phyloP scores from a whole-genome alignment of 140 eudicot species.

The Anethum foeniculum region DNA sequence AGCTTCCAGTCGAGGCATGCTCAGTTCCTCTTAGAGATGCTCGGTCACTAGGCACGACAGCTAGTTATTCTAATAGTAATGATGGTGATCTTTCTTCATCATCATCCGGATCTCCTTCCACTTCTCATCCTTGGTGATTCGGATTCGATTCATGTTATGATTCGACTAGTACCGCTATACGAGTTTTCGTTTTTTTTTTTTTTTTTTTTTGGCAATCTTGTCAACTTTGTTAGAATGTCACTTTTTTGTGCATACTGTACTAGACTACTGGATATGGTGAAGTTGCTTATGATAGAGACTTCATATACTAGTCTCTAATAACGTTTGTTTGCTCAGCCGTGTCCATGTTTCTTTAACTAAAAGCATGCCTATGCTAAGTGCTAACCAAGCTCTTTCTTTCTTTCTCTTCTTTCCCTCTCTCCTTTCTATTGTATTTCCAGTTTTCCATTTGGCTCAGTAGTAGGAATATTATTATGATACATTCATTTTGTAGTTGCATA shows the following conservation, averaged over 20 bases:
- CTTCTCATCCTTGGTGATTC: conserved; percentile 71
- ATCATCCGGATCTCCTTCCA: conserved; percentile 50
- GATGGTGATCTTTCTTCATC: conserved; percentile 39
- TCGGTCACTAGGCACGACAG: conserved; percentile 21
- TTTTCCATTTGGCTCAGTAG: too few relatives aligned
- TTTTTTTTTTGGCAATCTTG: background rate
- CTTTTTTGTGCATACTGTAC: background rate
- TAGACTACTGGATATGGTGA: background rate
- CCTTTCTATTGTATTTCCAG: too few relatives aligned
- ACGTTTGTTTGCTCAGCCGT: background rate
- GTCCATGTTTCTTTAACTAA: conserved; percentile 17
- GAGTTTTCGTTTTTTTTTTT: background rate
- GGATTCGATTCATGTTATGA: background rate
- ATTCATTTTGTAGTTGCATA: background rate
- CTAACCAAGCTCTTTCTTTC: background rate
- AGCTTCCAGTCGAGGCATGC: conserved; percentile 36
- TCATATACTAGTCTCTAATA: background rate
- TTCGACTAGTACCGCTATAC: background rate
- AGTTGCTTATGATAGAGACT: conserved; percentile 1
- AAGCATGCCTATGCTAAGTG: conserved; percentile 13
- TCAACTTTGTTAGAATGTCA: conserved; percentile 5
- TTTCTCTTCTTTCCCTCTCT: background rate
- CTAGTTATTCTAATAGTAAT: conserved; percentile 37
- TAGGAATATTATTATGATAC: background rate
- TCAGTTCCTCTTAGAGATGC: conserved; percentile 34